Evolutionary conservation across 805 yeast genomes (phyloP), one percentile per base, ranked within the genome.

Genomic region (Schizosaccharomyces lindneri): DNA sequence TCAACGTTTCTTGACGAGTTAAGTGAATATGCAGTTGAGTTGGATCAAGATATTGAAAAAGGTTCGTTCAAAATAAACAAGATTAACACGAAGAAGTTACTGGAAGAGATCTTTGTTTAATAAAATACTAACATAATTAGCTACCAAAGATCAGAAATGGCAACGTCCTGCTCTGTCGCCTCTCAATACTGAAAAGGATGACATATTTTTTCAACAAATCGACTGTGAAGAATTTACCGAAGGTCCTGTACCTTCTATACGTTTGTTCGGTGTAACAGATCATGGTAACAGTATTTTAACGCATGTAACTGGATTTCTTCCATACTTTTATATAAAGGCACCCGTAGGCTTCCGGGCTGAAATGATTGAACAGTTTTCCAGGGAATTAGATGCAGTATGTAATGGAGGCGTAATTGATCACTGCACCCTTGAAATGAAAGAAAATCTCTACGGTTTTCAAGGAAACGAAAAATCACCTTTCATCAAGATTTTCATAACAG

Each of bases 361-460:
- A 31, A 83, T 83, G 65, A 67, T 85, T 59, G 72, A 41, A 29
- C 61, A 41, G 5, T 46, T 59, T 21, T 15, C 43, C 5, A 15
- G n/a, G 27, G 55, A 43, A n/a, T 43, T 59, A 7, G 55, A 59
- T 43, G 31, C 31, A 4, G 24, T n/a, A 4, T 41, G 43, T 13
- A 72, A 66, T 27, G 55, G 55, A 27, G 76, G 75, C 61, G 83
- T 84, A n/a, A 75, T 87, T 11, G 77, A 79, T 64, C 77, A 78
- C 24, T 74, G 90, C 24, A 87, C 85, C 63, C 75, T 89, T 15
- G 75, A 71, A 4, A 71, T 77, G 68, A 87, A 87, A 67, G 95
- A 90, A 70, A 84, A 94, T 11, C 82, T 93, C 63, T 90, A 97
- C 97, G 97, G 97, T 9, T 93, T 78, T 69, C 82, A 82, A 62